Evolutionary conservation across 1,284 basidiomycete genomes (phyloP).

Genomic region (Ustilago esculenta): DNA sequence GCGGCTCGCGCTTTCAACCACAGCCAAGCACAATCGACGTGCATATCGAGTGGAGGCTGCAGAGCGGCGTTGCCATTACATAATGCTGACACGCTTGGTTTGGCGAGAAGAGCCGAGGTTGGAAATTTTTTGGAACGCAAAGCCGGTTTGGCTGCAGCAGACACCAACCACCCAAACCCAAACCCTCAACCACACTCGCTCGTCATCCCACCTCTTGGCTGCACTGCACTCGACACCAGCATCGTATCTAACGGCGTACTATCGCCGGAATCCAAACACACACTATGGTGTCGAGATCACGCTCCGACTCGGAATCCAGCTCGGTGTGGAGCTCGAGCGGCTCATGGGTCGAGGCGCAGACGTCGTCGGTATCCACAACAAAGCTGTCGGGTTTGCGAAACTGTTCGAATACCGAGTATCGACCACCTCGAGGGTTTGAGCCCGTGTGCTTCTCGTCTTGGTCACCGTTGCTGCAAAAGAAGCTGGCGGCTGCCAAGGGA

Average conservation of each 20-base stretch:
- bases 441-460: conserved; percentile 22
- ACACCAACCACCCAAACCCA: background rate
- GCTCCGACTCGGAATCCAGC: conserved; percentile 39
- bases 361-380: conserved; percentile 23
- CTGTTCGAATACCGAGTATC: conserved; percentile 38
- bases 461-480: conserved; percentile 20
- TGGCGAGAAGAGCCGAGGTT: too few relatives aligned
- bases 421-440: conserved; percentile 42
- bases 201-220: too few relatives aligned
- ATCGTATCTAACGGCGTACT: background rate
- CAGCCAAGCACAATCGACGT: too few relatives aligned
- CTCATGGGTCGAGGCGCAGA: conserved; percentile 28
- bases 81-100: conserved; percentile 37
- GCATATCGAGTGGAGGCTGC: conserved; percentile 10
- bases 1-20: background rate
- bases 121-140: conserved; percentile 30
- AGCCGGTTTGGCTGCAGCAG: background rate
- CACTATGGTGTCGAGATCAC: conserved; percentile 28
- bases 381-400: conserved; percentile 28
- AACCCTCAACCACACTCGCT: background rate
- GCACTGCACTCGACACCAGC: too few relatives aligned
- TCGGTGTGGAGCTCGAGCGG: conserved; percentile 39
- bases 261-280: background rate
- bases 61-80: conserved; percentile 6
- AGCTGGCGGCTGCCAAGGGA: conserved; percentile 14